Percentiles rank a stretch among this genome's conserved stretches.
These are phyloP conservation scores for Tieghemiomyces parasiticus DNA, from an alignment of 192 early-diverging fungal species.

Conservation along the genomic window DNA sequence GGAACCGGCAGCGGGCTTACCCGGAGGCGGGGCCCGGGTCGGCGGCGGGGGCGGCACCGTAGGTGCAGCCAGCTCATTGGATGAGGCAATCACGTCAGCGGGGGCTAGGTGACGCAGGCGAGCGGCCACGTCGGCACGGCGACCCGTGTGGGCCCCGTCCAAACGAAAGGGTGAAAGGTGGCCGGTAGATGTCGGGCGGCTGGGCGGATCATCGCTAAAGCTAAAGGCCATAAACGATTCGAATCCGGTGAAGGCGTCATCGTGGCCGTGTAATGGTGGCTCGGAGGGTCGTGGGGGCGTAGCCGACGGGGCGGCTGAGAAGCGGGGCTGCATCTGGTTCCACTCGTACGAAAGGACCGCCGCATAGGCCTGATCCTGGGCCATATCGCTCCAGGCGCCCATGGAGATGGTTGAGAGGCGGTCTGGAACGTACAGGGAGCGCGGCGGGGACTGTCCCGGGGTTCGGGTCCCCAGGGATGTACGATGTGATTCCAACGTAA, in stretches of 20 bases:
- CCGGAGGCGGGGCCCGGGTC: not conserved
- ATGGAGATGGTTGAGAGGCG: not conserved
- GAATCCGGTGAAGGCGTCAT: not conserved
- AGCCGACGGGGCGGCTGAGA: not conserved
- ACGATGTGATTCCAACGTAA: too few species aligned
- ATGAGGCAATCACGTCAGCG: too few species aligned
- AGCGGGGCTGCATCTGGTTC: not conserved
- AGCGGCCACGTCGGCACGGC: too few species aligned
- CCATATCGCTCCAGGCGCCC: constrained; percentile 7
- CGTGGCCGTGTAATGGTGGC: not conserved
- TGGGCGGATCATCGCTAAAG: not conserved
- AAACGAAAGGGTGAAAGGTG: too few species aligned
- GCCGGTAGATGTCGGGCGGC: not conserved
- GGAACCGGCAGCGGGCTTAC: not conserved
- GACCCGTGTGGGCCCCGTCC: too few species aligned
- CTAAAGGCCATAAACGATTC: constrained; percentile 10
- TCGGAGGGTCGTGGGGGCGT: not conserved
- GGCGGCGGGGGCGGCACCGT: too few species aligned
- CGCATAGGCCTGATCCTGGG: not conserved
- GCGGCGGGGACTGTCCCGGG: not conserved
- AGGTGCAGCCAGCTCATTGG: too few species aligned
- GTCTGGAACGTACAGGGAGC: not conserved
- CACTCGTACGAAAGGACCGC: not conserved
- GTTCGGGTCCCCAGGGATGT: too few species aligned
- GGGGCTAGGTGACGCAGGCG: too few species aligned